These are phyloP conservation scores for Immersiporthe knoxdaviesiana DNA, from an alignment of 2,329 filamentous ascomycete genomes.

Conservation along the genomic window DNA sequence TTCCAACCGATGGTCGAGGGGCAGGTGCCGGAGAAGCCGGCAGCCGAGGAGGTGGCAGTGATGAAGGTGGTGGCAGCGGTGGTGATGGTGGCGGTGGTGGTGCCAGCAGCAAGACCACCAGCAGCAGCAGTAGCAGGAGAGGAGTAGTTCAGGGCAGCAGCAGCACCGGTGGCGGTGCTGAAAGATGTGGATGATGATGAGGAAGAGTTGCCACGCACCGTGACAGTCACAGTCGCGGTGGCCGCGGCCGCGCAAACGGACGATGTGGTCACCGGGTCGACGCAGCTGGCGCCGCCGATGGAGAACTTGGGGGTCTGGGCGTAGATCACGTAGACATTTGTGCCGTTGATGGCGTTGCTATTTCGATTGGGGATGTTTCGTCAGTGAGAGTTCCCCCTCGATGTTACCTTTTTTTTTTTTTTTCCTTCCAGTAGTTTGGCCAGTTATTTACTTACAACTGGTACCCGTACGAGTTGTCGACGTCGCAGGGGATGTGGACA, in stretches of 20 bases:
- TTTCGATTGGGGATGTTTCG: not conserved
- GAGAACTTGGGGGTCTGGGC: slow-evolving; percentile 46
- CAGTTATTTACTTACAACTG: slow-evolving; percentile 39
- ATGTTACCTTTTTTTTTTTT: too few relatives aligned
- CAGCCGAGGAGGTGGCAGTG: slow-evolving; percentile 14
- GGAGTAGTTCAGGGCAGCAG: not conserved
- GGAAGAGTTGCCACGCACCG: slow-evolving; percentile 30
- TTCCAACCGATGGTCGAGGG: slow-evolving; percentile 29
- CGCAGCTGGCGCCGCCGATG: slow-evolving; percentile 39
- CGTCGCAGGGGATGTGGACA: slow-evolving; percentile 45
- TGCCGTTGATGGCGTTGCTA: slow-evolving; percentile 49
- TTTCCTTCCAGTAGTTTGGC: too few relatives aligned
- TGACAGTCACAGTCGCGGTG: slow-evolving; percentile 33
- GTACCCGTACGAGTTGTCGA: slow-evolving; percentile 42
- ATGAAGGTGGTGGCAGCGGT: slow-evolving; percentile 14
- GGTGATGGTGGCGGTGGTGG: slow-evolving; percentile 9
- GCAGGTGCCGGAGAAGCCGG: slow-evolving; percentile 22
- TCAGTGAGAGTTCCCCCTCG: not conserved
- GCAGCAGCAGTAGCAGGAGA: slow-evolving; percentile 8
- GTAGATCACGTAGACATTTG: slow-evolving; percentile 49
- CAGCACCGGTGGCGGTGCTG: slow-evolving; percentile 8
- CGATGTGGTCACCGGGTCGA: slow-evolving; percentile 30
- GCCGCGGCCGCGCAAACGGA: slow-evolving; percentile 35
- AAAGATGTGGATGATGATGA: not conserved
- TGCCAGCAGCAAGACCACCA: not conserved